These are phyloP conservation scores for Luzula sylvatica DNA, from an alignment of 176 grass and related monocot genomes.

Conservation along the genomic window DNA sequence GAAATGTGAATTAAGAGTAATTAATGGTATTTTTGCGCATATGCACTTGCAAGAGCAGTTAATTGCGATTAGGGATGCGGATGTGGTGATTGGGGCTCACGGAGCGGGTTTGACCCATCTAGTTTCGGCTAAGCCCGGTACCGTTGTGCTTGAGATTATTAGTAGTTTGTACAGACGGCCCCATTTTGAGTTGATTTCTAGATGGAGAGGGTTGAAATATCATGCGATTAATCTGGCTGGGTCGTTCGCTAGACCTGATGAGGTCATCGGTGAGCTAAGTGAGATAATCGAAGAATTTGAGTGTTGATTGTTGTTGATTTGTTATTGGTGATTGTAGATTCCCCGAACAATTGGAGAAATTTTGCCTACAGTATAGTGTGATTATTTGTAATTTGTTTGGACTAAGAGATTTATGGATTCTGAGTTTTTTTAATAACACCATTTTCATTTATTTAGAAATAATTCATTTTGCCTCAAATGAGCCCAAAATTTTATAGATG, in stretches of 20 bases:
- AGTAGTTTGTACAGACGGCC: constrained; percentile 72
- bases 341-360: too few species aligned
- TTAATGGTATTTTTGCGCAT: constrained; percentile 88
- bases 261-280: constrained; percentile 41
- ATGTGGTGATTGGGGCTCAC: constrained; percentile 81
- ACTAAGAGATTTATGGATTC: too few species aligned
- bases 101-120: constrained; percentile 89
- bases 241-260: constrained; percentile 33
- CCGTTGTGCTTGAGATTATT: constrained; percentile 90
- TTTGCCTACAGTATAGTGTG: too few species aligned
- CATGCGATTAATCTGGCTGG: constrained; percentile 70
- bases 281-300: constrained; percentile 53
- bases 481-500: too few species aligned
- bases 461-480: too few species aligned
- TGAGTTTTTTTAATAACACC: too few species aligned
- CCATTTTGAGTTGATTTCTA: constrained; percentile 73
- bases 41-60: constrained; percentile 94
- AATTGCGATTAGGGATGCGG: constrained; percentile 61
- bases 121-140: constrained; percentile 50
- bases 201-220: constrained; percentile 82
- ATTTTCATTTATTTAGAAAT: too few species aligned
- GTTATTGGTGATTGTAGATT: too few species aligned
- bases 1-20: constrained; percentile 69
- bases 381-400: too few species aligned
- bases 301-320: constrained; percentile 36